Conservation (phyloP, 1,284 basidiomycete genomes). For the Rhodotorula sp. region DNA sequence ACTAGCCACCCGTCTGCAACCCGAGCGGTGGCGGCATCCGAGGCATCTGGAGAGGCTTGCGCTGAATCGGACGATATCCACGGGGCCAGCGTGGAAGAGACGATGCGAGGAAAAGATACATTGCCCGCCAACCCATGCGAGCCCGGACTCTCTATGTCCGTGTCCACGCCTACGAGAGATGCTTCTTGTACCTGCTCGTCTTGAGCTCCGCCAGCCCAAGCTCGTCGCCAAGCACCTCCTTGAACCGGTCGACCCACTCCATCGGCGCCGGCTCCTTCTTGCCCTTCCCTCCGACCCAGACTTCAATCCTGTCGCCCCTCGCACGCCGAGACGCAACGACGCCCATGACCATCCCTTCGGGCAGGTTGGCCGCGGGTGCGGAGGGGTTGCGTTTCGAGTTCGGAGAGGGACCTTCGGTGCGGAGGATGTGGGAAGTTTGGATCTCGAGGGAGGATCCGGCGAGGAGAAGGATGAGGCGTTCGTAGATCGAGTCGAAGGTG, state of each 20-base stretch:
- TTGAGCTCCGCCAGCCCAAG: slow-evolving; percentile 34
- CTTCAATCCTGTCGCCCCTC: slow-evolving; percentile 40
- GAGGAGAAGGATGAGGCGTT: slow-evolving; percentile 36
- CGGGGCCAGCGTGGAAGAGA: no score
- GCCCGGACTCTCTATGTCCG: no score
- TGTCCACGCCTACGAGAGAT: slow-evolving; percentile 12
- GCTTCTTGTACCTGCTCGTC: slow-evolving; percentile 37
- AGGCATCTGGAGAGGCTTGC: no score
- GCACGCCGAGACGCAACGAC: slow-evolving; percentile 37
- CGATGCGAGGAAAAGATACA: no score
- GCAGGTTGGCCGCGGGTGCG: slow-evolving; percentile 2
- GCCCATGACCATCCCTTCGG: slow-evolving; percentile 33
- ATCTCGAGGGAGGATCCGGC: slow-evolving; percentile 36
- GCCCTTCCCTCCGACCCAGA: slow-evolving; percentile 37
- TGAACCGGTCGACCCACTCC: slow-evolving; percentile 37
- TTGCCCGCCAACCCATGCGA: no score
- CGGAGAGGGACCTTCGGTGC: slow-evolving; percentile 10
- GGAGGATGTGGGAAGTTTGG: slow-evolving; percentile 20
- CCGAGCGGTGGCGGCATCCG: no score
- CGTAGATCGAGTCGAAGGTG: slow-evolving; percentile 34
- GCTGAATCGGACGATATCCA: no score
- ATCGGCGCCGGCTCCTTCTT: slow-evolving; percentile 22
- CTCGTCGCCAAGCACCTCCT: slow-evolving; percentile 31
- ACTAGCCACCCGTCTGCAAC: no score
- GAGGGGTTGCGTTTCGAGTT: slow-evolving; percentile 3